Evolutionary conservation across 345 rosid genomes (phyloP).

Genomic region (Orychophragmus violaceus): DNA sequence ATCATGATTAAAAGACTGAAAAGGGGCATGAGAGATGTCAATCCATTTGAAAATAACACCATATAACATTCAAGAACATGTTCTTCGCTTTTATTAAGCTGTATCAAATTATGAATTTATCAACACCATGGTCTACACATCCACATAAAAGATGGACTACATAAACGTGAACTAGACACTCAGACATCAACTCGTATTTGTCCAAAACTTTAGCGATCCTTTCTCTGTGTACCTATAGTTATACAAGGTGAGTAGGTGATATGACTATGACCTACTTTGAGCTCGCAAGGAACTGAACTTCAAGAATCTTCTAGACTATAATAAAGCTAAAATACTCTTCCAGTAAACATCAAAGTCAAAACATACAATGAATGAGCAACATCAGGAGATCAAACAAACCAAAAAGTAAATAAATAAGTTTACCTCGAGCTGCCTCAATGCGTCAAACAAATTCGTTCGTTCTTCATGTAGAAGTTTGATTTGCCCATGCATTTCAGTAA

Average conservation of each 20-base stretch:
- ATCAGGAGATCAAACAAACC: neutral
- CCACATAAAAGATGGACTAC: conserved; percentile 1
- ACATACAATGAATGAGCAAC: too few species aligned
- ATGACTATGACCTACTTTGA: neutral
- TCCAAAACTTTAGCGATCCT: too few species aligned
- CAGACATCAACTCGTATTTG: neutral
- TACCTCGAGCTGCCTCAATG: conserved; percentile 91
- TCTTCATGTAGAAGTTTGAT: conserved; percentile 69
- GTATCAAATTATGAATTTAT: neutral
- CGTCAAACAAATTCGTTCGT: conserved; percentile 66
- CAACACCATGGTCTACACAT: neutral
- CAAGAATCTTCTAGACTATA: too few species aligned
- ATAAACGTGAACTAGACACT: neutral
- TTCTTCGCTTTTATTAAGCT: neutral
- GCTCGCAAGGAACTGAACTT: neutral
- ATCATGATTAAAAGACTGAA: neutral
- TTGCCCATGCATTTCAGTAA: conserved; percentile 66
- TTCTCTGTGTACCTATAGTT: neutral
- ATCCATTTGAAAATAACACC: neutral
- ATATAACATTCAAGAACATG: neutral
- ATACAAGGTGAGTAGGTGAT: neutral
- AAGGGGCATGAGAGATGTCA: neutral
- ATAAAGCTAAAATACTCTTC: neutral
- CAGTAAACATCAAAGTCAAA: neutral
- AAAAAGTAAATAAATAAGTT: neutral